Evolutionary conservation across 805 yeast species (phyloP).

Genomic region (Myxozyma geophila): DNA sequence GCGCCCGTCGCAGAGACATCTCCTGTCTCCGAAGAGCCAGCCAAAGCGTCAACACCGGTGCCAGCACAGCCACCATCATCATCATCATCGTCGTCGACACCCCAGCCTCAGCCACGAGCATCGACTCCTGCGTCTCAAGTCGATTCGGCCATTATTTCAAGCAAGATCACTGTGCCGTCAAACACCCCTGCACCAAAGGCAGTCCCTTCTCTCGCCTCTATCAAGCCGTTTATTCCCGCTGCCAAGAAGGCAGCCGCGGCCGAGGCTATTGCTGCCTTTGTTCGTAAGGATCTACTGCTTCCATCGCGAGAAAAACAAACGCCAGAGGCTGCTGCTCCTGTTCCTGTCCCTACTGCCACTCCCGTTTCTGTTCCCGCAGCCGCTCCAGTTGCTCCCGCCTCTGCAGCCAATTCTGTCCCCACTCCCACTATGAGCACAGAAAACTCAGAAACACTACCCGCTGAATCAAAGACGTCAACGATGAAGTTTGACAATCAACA

Average conservation of each 20-base stretch:
- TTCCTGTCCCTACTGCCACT: neutral
- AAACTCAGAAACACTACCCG: too few species aligned
- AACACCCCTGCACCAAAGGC: conserved; percentile 4
- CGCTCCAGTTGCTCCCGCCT: too few species aligned
- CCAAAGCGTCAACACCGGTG: neutral
- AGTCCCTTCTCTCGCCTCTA: neutral
- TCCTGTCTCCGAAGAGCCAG: conserved; percentile 15
- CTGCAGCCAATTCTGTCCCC: too few species aligned
- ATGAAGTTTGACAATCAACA: conserved; percentile 27
- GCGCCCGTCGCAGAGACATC: neutral
- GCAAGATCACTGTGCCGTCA: conserved; percentile 15
- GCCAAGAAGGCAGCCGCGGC: conserved; percentile 13
- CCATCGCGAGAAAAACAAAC: conserved; percentile 2
- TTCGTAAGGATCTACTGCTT: conserved; percentile 3
- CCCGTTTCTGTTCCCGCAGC: too few species aligned
- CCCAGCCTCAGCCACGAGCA: conserved; percentile 26
- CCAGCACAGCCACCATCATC: neutral
- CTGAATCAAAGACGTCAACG: neutral
- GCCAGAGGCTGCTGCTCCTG: neutral
- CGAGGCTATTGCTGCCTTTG: conserved; percentile 11
- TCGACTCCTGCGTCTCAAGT: conserved; percentile 32
- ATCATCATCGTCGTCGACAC: neutral
- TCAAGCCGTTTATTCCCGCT: conserved; percentile 6
- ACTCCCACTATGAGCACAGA: too few species aligned
- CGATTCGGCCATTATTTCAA: conserved; percentile 29